These are phyloP conservation scores for Vachellia pachyceras DNA, from an alignment of 306 rosid genomes.

Conservation along the genomic window DNA sequence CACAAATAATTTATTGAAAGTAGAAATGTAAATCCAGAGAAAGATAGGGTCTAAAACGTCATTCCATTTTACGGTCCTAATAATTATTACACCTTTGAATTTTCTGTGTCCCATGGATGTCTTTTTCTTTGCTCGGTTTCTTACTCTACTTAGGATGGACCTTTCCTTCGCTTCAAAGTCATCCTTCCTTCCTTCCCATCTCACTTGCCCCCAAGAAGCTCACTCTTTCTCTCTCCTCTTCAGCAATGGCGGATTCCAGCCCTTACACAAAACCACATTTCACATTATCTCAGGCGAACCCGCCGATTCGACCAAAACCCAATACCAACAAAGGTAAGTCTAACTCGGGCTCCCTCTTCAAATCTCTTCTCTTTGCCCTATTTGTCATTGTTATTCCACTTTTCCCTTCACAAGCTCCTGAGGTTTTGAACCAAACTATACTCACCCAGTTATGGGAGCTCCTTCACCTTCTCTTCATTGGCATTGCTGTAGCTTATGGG, in stretches of 20 bases:
- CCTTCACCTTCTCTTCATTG: conserved; percentile 62
- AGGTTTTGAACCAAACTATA: conserved; percentile 60
- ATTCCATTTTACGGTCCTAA: background rate
- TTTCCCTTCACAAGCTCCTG: conserved; percentile 96
- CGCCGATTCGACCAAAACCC: conserved; percentile 38
- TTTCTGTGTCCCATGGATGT: background rate
- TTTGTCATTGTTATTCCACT: conserved; percentile 48
- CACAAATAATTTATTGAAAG: background rate
- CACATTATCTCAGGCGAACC: conserved; percentile 41
- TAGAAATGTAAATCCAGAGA: background rate
- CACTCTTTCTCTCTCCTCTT: background rate
- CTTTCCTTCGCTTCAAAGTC: conserved; percentile 52
- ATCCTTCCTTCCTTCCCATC: conserved; percentile 49
- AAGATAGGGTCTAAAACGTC: background rate
- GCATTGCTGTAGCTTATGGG: conserved; percentile 76
- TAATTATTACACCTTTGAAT: conserved; percentile 24
- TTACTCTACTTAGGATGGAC: no score
- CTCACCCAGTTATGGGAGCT: conserved; percentile 69
- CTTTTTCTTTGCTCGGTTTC: background rate
- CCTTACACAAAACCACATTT: conserved; percentile 56
- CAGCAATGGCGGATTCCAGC: conserved; percentile 65
- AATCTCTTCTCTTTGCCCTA: conserved; percentile 55
- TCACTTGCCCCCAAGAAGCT: conserved; percentile 1
- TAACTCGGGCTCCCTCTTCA: conserved; percentile 45
- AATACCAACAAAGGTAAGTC: conserved; percentile 42